Base-by-base conservation (phyloP, 768 basidiomycete species). In the Termitomyces eurrhizus region DNA sequence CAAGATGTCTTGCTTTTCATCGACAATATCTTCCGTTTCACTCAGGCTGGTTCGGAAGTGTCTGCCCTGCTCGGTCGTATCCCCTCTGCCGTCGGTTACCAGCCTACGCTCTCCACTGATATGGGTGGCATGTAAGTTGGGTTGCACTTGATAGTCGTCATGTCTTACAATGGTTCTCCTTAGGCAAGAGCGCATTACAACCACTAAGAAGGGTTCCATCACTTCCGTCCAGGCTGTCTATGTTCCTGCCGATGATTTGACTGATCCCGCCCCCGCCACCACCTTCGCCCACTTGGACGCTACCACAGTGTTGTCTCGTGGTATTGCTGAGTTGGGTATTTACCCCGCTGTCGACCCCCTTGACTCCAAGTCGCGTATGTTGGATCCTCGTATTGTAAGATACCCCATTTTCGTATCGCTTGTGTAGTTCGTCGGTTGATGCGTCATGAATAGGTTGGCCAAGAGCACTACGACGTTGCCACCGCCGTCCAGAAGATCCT, bases 1-100 rank as follows among this genome's bases (percentile, higher is more conserved):
- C 97, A 99, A 78, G 97, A 99, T 77, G 97, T 99, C 83, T 85
- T 99, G 74, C 89, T 99, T 73, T 99, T 99, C 86, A 99, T 99
- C 75, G 97, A 99, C 91, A 99, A 99, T 88, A 99, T 99, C 80
- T 99, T 99, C 97, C 95, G 97, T 74, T 99, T 99, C 92, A 99
- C 97, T 69, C 97, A 98, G 78, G 97, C 97, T 72, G 97, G 97
- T 89, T 99, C 97, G 65, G 97, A 98, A 76, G 97, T 98, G 83
- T 99, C 97, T 80, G 97, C 97, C 65, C 79, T 99, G 70, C 92
- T 98, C 67, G 97, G 97, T 85, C 97, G 97, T 93, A 99, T 98
- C 73, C 97, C 97, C 67, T 98, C 97, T 67, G 97, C 97, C 65
- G 97, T 99, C 85, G 97, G 97, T 87, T 99, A 99, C 82, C 97